Evolutionary conservation across 2,329 filamentous ascomycete genomes (phyloP).

Genomic region (Aureobasidium vineae): DNA sequence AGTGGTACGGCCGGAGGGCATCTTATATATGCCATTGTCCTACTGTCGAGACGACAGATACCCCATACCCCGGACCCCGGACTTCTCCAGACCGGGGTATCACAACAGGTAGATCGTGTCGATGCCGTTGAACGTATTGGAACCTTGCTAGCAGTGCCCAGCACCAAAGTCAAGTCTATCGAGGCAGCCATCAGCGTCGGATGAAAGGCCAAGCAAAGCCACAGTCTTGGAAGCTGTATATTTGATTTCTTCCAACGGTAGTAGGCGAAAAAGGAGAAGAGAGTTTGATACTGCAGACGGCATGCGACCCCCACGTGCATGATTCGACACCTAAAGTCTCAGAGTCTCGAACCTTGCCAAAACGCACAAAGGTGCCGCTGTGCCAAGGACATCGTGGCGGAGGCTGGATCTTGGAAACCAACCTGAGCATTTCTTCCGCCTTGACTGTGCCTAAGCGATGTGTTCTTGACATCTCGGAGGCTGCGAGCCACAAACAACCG

Average conservation of each 20-base stretch:
- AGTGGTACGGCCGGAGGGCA: not conserved
- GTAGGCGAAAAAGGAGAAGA: not conserved
- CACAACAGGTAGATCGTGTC: not conserved
- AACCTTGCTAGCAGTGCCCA: slow-evolving; percentile 15
- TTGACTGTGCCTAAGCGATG: not conserved
- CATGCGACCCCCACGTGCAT: slow-evolving; percentile 14
- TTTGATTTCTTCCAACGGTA: slow-evolving; percentile 2
- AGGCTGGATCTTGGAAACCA: slow-evolving; percentile 22
- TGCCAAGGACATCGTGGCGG: slow-evolving; percentile 17
- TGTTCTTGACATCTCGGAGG: not conserved
- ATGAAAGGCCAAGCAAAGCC: slow-evolving; percentile 27
- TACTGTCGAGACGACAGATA: not conserved
- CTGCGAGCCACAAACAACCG: not conserved
- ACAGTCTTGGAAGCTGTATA: slow-evolving; percentile 19
- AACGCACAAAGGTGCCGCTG: slow-evolving; percentile 11
- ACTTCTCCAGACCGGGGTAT: slow-evolving; percentile 6
- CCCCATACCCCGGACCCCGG: slow-evolving; percentile 13
- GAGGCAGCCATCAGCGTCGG: slow-evolving; percentile 1
- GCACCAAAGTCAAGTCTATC: not conserved
- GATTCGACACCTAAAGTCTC: slow-evolving; percentile 10
- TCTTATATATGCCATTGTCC: slow-evolving; percentile 16
- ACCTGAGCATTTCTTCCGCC: not conserved
- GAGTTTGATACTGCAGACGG: slow-evolving; percentile 15
- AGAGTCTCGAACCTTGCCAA: slow-evolving; percentile 21
- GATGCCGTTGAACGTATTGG: slow-evolving; percentile 15